These are phyloP conservation scores for Ophiostoma ulmi DNA, from an alignment of 2,329 filamentous ascomycete species.

Conservation along the genomic window DNA sequence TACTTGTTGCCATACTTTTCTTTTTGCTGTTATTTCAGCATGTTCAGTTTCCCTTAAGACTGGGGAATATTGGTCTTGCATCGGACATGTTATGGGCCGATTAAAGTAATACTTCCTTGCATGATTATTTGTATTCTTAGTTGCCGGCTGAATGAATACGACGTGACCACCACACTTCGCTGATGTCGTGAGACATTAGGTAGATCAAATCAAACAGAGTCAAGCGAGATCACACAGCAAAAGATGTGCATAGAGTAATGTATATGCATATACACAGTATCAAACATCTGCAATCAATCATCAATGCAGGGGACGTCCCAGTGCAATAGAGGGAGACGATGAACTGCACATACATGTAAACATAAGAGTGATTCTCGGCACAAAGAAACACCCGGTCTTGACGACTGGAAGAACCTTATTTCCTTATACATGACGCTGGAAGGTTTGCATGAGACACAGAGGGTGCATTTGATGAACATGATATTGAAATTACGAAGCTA, in stretches of 20 bases:
- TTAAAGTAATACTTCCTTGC: neutral
- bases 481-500: neutral
- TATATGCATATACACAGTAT: neutral
- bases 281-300: neutral
- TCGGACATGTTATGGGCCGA: neutral
- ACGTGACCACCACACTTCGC: neutral
- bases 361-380: neutral
- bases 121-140: neutral
- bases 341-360: neutral
- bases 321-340: neutral
- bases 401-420: neutral
- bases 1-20: neutral
- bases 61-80: neutral
- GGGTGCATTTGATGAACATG: neutral
- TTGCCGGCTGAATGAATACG: neutral
- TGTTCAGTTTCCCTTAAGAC: neutral
- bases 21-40: neutral
- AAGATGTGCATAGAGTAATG: neutral
- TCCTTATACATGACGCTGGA: neutral
- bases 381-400: neutral
- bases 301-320: neutral
- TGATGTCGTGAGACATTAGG: neutral
- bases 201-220: slow-evolving; percentile 7
- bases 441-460: neutral
- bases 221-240: neutral